Conservation (phyloP, 768 basidiomycete species). For the Lentinula aciculospora region DNA sequence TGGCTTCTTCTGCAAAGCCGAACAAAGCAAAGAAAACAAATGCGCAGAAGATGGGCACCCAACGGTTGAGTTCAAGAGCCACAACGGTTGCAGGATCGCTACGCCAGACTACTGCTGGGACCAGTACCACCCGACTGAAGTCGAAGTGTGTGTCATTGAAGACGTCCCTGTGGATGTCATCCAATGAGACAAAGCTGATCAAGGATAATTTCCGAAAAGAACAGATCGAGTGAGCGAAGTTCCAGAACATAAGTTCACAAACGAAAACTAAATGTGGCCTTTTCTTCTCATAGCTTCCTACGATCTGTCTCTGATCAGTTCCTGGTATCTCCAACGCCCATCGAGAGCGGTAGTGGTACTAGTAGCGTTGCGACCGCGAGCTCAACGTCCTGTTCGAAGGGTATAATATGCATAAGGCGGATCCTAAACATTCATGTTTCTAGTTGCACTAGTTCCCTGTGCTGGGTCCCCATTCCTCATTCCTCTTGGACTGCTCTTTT, state of each 20-base stretch:
- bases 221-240: neutral
- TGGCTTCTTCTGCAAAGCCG: slow-evolving; percentile 34
- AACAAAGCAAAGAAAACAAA: slow-evolving; percentile 39
- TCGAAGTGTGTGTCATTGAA: slow-evolving; percentile 24
- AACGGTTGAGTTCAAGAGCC: slow-evolving; percentile 30
- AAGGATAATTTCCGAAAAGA: neutral
- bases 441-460: neutral
- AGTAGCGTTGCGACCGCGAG: neutral
- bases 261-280: neutral
- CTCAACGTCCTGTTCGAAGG: neutral
- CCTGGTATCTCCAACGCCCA: neutral
- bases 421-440: neutral
- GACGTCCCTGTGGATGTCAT: neutral
- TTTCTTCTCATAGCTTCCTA: neutral
- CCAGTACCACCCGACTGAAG: slow-evolving; percentile 23
- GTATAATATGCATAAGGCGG: neutral
- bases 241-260: no score
- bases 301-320: neutral
- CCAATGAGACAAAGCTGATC: neutral
- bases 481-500: no score
- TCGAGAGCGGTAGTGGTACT: neutral
- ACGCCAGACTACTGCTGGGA: slow-evolving; percentile 26
- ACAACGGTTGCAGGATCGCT: slow-evolving; percentile 5
- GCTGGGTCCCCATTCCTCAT: no score
- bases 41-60: slow-evolving; percentile 30